A percentile compares a stretch with the other conserved stretches of the same genome.
Conservation (phyloP, 1,139 yeast species). For the Entelexis paramagnoliae region DNA sequence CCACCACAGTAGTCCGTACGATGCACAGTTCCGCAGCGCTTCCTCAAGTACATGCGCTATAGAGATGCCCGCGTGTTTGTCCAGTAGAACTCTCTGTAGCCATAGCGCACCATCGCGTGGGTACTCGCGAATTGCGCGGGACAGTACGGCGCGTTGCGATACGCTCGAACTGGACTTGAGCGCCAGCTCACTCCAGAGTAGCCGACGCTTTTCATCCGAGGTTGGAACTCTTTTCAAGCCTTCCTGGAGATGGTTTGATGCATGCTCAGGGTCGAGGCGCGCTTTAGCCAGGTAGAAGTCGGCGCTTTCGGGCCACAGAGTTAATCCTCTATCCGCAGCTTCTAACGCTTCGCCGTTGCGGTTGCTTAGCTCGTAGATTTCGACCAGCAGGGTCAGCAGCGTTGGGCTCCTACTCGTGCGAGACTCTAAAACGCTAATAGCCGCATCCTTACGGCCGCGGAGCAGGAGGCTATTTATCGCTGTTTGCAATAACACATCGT, state of each 20-base stretch:
- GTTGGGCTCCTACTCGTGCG: not conserved
- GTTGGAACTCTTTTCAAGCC: not conserved
- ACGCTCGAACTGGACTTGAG: not conserved
- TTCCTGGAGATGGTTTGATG: not conserved
- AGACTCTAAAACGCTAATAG: not conserved
- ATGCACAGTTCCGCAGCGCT: constrained; percentile 53
- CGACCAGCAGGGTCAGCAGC: not conserved
- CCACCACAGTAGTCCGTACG: constrained; percentile 53
- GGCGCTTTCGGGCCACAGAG: constrained; percentile 3
- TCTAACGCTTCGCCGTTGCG: not conserved
- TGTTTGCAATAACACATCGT: not conserved
- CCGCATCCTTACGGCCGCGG: not conserved
- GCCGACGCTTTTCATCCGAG: not conserved
- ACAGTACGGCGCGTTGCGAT: constrained; percentile 29
- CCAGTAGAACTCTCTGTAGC: constrained; percentile 54
- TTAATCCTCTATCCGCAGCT: not conserved
- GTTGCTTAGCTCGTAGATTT: not conserved
- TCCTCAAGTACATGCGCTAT: constrained; percentile 49
- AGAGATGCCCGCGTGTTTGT: constrained; percentile 43
- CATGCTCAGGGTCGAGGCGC: not conserved
- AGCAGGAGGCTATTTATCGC: not conserved
- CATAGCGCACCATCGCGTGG: constrained; percentile 60
- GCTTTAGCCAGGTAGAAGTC: not conserved
- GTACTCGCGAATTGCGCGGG: constrained; percentile 59
- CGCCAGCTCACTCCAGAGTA: constrained; percentile 7